Evolutionary conservation across 148 eudicot species (phyloP).

Genomic region (Bassia scoparia): DNA sequence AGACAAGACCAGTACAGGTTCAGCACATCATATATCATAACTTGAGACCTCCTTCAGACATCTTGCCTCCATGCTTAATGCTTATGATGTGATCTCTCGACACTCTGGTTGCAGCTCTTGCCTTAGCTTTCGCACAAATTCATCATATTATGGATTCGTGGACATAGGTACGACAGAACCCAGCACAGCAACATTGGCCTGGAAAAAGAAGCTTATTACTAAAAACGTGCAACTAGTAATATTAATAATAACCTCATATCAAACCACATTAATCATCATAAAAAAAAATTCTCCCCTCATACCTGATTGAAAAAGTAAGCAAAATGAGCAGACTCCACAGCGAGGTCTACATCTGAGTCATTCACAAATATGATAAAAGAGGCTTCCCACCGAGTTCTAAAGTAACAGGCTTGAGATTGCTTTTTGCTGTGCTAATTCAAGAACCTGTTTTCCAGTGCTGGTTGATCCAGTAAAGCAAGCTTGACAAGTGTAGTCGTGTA

Average conservation of each 20-base stretch:
- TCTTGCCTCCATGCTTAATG: conserved; percentile 64
- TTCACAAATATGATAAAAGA: conserved; percentile 56
- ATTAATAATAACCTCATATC: too few species aligned
- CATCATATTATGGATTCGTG: conserved; percentile 76
- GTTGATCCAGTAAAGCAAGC: conserved; percentile 69
- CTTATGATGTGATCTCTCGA: conserved; percentile 96
- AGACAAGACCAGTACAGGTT: background rate
- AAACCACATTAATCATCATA: too few species aligned
- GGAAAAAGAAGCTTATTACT: conserved; percentile 14
- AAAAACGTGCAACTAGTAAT: background rate
- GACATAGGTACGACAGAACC: conserved; percentile 83
- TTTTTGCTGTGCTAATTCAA: conserved; percentile 47
- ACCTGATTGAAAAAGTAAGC: conserved; percentile 72
- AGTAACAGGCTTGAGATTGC: conserved; percentile 54
- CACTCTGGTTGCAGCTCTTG: conserved; percentile 55
- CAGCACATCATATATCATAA: conserved; percentile 27
- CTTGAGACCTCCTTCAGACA: conserved; percentile 94
- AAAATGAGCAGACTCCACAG: conserved; percentile 59
- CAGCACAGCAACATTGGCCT: conserved; percentile 97
- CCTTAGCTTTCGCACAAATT: conserved; percentile 73
- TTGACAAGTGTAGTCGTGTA: conserved; percentile 16
- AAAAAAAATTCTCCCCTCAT: background rate
- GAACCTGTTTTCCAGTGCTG: conserved; percentile 41
- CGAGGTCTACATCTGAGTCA: conserved; percentile 63
- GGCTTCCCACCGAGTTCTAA: conserved; percentile 73